Evolutionary conservation across 139 green algal species (phyloP).

Genomic region (Haematococcus lacustris): DNA sequence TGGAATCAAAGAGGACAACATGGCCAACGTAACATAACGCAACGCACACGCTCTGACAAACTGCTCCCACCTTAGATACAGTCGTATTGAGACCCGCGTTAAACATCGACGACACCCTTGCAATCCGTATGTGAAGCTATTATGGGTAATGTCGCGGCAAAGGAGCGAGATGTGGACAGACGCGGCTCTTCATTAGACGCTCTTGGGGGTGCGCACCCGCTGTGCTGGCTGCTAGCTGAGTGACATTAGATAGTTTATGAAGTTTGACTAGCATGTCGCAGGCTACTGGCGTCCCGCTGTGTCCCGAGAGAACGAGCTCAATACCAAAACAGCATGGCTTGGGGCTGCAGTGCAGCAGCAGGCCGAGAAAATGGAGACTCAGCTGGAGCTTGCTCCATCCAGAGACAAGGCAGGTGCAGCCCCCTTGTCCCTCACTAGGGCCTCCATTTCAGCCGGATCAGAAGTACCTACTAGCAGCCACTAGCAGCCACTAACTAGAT

Average conservation of each 20-base stretch:
- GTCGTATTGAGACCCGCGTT: too few relatives aligned
- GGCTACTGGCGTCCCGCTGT: constrained; percentile 3
- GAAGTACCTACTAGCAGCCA: background rate
- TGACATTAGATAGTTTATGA: too few relatives aligned
- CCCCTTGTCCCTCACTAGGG: background rate
- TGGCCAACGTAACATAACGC: too few relatives aligned
- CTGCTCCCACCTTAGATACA: too few relatives aligned
- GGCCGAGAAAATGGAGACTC: background rate
- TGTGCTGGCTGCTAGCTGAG: background rate
- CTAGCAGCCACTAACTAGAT: too few relatives aligned
- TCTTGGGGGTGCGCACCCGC: background rate
- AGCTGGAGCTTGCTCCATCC: background rate
- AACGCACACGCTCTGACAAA: too few relatives aligned
- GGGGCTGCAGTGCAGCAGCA: background rate
- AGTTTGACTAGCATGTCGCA: too few relatives aligned
- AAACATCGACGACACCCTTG: constrained; percentile 2
- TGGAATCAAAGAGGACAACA: too few relatives aligned
- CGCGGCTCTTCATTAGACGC: background rate
- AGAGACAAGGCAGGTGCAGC: background rate
- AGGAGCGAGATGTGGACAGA: background rate
- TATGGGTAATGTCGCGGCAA: background rate
- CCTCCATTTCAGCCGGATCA: too few relatives aligned
- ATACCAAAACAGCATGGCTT: constrained; percentile 2
- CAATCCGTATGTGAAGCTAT: background rate
- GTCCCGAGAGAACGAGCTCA: background rate